These are phyloP conservation scores for Flagelloscypha sp. DNA, from an alignment of 768 basidiomycete species.

Conservation along the genomic window DNA sequence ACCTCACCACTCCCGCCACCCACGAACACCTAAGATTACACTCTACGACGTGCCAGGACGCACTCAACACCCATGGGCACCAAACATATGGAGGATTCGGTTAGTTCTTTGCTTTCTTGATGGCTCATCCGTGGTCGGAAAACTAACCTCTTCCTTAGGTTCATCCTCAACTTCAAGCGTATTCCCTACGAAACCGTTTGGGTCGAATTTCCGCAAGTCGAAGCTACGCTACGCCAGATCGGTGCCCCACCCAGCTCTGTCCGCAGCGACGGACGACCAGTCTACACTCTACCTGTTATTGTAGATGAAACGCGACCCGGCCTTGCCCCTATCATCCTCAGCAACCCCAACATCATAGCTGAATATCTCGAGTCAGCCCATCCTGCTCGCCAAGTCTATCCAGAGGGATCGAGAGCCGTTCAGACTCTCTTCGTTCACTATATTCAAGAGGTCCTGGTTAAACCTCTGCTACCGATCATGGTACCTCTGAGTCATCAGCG, in stretches of 20 bases:
- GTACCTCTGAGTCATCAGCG: slow-evolving; percentile 59
- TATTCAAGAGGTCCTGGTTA: slow-evolving; percentile 55
- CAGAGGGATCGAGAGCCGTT: slow-evolving; percentile 59
- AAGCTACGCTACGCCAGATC: slow-evolving; percentile 47
- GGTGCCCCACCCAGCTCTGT: slow-evolving; percentile 49
- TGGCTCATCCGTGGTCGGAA: no score
- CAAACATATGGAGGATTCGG: no score
- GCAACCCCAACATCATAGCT: slow-evolving; percentile 54
- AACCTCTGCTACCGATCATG: slow-evolving; percentile 63
- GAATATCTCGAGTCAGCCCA: slow-evolving; percentile 66
- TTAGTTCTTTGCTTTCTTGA: no score
- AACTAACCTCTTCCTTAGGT: slow-evolving; percentile 34
- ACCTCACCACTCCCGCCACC: no score
- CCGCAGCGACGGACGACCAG: slow-evolving; percentile 47
- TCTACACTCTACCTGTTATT: slow-evolving; percentile 66
- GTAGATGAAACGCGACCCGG: slow-evolving; percentile 46
- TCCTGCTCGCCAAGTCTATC: slow-evolving; percentile 63
- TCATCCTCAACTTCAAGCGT: slow-evolving; percentile 72
- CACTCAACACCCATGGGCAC: slow-evolving; percentile 64
- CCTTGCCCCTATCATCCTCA: slow-evolving; percentile 40
- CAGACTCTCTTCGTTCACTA: slow-evolving; percentile 66
- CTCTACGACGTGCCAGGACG: slow-evolving; percentile 62
- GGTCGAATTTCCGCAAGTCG: slow-evolving; percentile 66
- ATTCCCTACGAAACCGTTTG: slow-evolving; percentile 62
- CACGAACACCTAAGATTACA: slow-evolving; percentile 51